Conservation (phyloP, 176 grass and related monocot genomes). For the Eragrostis nindensis region DNA sequence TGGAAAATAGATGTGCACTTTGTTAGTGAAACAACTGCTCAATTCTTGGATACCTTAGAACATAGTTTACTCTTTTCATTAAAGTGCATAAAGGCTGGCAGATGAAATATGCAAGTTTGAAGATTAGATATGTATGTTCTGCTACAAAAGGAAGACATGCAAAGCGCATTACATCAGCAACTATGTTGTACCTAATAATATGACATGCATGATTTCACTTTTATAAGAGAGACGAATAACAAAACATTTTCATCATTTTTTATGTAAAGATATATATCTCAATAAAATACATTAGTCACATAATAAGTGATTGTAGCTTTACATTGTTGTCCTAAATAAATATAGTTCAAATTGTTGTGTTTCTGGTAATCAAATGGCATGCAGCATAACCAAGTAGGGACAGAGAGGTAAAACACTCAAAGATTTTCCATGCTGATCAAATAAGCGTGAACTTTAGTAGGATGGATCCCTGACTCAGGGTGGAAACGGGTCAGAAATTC, state of each 20-base stretch:
- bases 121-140: neutral
- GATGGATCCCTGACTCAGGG: neutral
- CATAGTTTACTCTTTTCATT: neutral
- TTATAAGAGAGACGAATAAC: neutral
- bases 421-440: conserved; percentile 9
- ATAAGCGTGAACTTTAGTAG: neutral
- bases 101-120: neutral
- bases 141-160: neutral
- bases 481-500: neutral
- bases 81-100: neutral
- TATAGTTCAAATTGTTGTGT: too few species aligned
- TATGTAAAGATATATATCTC: neutral
- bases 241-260: neutral
- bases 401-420: neutral
- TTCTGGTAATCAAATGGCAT: neutral
- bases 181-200: neutral
- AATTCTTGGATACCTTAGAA: neutral
- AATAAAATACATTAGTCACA: neutral
- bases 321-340: too few species aligned
- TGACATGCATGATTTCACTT: neutral
- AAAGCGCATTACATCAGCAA: neutral
- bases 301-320: neutral
- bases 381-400: neutral
- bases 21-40: neutral
- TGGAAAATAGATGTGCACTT: neutral